Evolutionary conservation across 2,329 filamentous ascomycete genomes (phyloP).

Genomic region (Penicillium digitatum): DNA sequence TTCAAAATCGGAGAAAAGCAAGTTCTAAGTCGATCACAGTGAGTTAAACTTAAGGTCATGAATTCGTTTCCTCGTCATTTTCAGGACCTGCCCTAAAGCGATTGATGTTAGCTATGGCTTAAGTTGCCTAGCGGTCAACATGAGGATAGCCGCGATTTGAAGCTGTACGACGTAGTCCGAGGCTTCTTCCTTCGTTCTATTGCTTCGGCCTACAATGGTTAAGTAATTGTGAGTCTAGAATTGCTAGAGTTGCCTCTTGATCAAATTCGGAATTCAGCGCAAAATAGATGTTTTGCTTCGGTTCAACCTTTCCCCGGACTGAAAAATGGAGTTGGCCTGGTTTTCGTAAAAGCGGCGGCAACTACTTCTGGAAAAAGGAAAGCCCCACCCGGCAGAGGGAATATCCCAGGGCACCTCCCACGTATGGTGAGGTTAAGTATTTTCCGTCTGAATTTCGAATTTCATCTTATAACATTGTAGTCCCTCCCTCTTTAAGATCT

Average conservation of each 20-base stretch:
- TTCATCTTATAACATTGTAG: slow-evolving; percentile 1
- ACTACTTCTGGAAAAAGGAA: not conserved
- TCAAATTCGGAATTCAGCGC: not conserved
- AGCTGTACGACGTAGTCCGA: not conserved
- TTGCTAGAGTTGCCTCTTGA: too few relatives aligned
- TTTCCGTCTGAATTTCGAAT: not conserved
- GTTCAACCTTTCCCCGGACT: not conserved
- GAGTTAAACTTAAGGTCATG: not conserved
- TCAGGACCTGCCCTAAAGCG: not conserved
- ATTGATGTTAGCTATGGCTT: not conserved
- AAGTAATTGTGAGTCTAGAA: too few relatives aligned
- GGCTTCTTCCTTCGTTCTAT: not conserved
- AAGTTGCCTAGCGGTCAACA: not conserved
- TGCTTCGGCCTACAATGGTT: not conserved
- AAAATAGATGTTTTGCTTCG: not conserved
- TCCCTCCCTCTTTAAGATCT: not conserved
- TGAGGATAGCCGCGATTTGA: not conserved
- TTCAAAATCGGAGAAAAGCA: not conserved
- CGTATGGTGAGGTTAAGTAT: not conserved
- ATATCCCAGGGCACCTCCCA: not conserved
- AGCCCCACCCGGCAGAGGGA: not conserved
- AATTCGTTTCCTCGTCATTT: not conserved
- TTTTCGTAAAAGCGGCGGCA: not conserved
- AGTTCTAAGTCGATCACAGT: not conserved
- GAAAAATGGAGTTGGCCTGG: not conserved